phyloP scores from a whole-genome alignment of 1,284 basidiomycete species.

The Tylopilus orsonianus region DNA sequence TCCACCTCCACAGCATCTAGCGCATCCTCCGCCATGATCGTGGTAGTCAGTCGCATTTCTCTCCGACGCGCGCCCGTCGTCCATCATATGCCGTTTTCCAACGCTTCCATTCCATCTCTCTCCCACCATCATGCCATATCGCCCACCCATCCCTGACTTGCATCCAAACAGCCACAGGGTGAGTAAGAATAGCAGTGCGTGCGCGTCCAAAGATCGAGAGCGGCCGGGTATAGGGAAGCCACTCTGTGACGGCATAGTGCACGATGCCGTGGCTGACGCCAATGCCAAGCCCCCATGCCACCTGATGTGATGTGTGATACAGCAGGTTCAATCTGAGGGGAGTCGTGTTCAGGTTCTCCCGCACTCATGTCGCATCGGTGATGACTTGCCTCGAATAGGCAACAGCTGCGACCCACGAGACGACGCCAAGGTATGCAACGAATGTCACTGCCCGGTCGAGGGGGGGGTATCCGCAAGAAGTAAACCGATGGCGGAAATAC shows the following conservation, averaged over 20 bases:
- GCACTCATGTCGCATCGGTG: background rate
- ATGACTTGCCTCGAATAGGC: constrained; percentile 72
- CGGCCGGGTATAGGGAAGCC: constrained; percentile 56
- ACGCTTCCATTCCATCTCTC: constrained; percentile 59
- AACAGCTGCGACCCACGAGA: constrained; percentile 59
- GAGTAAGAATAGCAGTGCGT: constrained; percentile 51
- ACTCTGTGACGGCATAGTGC: constrained; percentile 62
- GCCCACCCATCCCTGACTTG: constrained; percentile 80
- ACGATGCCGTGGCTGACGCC: constrained; percentile 57
- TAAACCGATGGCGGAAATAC: constrained; percentile 66
- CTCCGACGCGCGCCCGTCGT: constrained; percentile 6
- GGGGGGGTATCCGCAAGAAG: constrained; percentile 46
- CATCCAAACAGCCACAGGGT: constrained; percentile 64
- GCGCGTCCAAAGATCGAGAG: constrained; percentile 49
- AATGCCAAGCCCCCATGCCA: constrained; percentile 71
- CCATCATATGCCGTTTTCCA: constrained; percentile 56
- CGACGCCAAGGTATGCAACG: constrained; percentile 50
- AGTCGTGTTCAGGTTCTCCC: background rate
- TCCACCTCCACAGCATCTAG: constrained; percentile 14
- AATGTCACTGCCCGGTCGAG: constrained; percentile 52
- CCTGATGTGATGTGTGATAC: constrained; percentile 73
- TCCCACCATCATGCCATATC: constrained; percentile 71
- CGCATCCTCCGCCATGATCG: constrained; percentile 6
- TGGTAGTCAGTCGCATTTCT: constrained; percentile 17
- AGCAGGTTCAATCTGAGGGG: constrained; percentile 59